These are phyloP conservation scores for Skeletonema grethae DNA, from an alignment of 108 stramenopile genomes.

Conservation along the genomic window DNA sequence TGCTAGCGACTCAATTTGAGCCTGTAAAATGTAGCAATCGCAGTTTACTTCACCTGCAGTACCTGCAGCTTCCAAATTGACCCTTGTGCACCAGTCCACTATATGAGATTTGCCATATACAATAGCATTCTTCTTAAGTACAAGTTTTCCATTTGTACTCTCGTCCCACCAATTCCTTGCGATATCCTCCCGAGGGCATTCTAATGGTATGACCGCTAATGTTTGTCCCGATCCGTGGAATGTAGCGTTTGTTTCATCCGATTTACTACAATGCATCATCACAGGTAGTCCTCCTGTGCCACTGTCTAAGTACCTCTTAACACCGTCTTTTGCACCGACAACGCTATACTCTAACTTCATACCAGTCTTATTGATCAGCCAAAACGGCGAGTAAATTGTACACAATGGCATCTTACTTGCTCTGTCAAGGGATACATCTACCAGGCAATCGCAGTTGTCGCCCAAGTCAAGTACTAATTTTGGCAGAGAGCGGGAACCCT, in stretches of 20 bases:
- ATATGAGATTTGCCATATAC: neutral
- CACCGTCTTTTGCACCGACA: neutral
- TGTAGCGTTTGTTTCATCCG: constrained; percentile 8
- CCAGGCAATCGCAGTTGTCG: constrained; percentile 22
- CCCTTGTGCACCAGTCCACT: constrained; percentile 20
- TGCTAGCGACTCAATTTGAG: constrained; percentile 26
- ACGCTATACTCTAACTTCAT: constrained; percentile 31
- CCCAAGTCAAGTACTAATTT: constrained; percentile 22
- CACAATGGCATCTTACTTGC: constrained; percentile 33
- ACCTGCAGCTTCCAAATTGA: constrained; percentile 25
- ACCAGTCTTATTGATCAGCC: constrained; percentile 46
- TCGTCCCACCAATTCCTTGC: constrained; percentile 31
- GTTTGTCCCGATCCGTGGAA: constrained; percentile 3
- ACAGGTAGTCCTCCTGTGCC: constrained; percentile 31
- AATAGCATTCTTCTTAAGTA: constrained; percentile 11
- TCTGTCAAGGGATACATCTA: constrained; percentile 33
- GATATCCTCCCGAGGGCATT: constrained; percentile 12
- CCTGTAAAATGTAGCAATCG: constrained; percentile 16
- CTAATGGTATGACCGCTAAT: constrained; percentile 29
- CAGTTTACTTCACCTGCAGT: constrained; percentile 7
- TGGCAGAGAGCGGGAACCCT: constrained; percentile 28
- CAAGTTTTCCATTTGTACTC: constrained; percentile 29
- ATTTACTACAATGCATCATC: constrained; percentile 31
- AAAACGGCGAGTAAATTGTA: constrained; percentile 42
- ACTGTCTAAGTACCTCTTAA: constrained; percentile 24